Conservation (phyloP, 2,329 filamentous ascomycete genomes). For the Fusarium dlaminii region DNA sequence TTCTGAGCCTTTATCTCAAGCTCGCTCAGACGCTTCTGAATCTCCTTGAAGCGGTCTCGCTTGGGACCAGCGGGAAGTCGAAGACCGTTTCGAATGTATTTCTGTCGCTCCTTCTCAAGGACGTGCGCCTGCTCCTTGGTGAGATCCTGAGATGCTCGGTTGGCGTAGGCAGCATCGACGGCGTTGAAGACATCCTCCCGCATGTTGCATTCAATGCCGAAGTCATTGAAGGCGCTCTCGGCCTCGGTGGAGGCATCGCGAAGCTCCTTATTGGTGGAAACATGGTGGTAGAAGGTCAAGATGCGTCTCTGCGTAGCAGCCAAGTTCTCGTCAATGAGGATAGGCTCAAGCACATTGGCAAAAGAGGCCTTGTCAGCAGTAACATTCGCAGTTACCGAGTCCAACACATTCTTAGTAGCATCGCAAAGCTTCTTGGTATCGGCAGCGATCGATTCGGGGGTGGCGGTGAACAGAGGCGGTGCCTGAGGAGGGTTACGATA, state of each 20-base stretch:
- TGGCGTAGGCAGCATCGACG: constrained; percentile 66
- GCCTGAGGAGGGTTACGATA: constrained; percentile 80
- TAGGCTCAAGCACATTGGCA: constrained; percentile 67
- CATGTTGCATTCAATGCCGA: constrained; percentile 81
- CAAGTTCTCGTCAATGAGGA: constrained; percentile 77
- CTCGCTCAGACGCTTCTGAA: constrained; percentile 81
- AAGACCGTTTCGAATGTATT: constrained; percentile 80
- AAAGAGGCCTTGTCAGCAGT: constrained; percentile 63
- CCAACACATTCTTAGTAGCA: constrained; percentile 68
- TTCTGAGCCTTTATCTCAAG: constrained; percentile 81
- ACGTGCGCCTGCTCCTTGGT: constrained; percentile 77
- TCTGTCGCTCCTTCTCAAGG: constrained; percentile 80
- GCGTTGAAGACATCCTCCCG: constrained; percentile 81
- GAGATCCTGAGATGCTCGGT: constrained; percentile 62
- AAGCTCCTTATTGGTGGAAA: constrained; percentile 73
- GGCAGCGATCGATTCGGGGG: constrained; percentile 72
- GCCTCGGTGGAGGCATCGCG: constrained; percentile 81
- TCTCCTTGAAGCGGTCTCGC: constrained; percentile 84
- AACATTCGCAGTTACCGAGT: constrained; percentile 73
- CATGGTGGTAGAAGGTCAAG: constrained; percentile 82
- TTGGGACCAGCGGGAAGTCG: constrained; percentile 74
- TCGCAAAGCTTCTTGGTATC: constrained; percentile 75
- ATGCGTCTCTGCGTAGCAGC: constrained; percentile 70
- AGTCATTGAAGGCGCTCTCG: constrained; percentile 79
- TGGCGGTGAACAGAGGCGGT: constrained; percentile 80